Evolutionary conservation across 768 basidiomycete genomes (phyloP).

Genomic region (Kwoniella shandongensis): DNA sequence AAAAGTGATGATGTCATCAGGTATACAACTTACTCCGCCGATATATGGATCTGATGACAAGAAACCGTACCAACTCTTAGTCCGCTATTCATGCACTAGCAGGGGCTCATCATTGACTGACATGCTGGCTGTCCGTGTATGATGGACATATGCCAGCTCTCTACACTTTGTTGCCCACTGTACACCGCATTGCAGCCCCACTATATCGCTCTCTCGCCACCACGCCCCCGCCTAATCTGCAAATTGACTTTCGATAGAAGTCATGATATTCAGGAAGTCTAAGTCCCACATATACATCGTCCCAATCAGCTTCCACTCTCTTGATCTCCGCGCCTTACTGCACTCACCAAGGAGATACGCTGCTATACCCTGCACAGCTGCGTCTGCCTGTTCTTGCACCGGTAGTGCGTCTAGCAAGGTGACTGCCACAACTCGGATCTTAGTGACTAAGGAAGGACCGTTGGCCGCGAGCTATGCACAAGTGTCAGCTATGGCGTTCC

Average conservation of each 20-base stretch:
- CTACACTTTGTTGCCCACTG: too few relatives aligned
- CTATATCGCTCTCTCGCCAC: not conserved
- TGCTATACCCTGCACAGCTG: conserved; percentile 33
- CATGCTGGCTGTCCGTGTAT: too few relatives aligned
- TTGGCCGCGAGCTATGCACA: conserved; percentile 32
- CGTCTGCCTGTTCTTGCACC: conserved; percentile 24
- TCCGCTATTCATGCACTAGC: too few relatives aligned
- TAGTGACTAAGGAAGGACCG: conserved; percentile 35
- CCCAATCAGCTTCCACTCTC: too few relatives aligned
- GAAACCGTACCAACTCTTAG: too few relatives aligned
- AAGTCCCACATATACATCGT: not conserved
- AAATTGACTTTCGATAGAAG: conserved; percentile 36
- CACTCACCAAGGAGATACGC: conserved; percentile 32
- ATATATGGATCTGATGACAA: too few relatives aligned
- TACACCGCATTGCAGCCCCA: too few relatives aligned
- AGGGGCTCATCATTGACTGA: too few relatives aligned
- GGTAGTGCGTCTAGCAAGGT: conserved; percentile 37
- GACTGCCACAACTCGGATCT: conserved; percentile 35
- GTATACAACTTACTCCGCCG: too few relatives aligned
- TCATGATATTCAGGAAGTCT: conserved; percentile 42
- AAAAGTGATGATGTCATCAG: too few relatives aligned
- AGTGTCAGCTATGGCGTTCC: not conserved
- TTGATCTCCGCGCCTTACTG: not conserved
- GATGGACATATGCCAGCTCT: too few relatives aligned
- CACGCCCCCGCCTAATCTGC: conserved; percentile 16